Conservation (phyloP, 495 filamentous ascomycete species). For the Neurospora pannonica region DNA sequence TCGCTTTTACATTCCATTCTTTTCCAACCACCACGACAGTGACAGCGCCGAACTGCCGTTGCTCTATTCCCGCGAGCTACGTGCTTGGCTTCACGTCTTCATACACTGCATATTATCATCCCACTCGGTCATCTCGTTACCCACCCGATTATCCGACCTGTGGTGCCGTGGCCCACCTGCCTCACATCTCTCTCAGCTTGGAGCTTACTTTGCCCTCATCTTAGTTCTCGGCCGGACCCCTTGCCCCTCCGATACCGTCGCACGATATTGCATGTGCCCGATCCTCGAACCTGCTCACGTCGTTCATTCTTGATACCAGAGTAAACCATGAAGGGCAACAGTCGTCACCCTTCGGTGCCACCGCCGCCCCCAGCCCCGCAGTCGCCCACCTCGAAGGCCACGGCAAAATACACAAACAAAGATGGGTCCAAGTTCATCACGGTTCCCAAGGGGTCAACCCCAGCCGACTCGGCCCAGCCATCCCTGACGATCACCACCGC, state of each 20-base stretch:
- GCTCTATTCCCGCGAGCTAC: neutral
- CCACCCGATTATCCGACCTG: neutral
- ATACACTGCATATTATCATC: neutral
- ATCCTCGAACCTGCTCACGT: neutral
- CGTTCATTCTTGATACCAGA: neutral
- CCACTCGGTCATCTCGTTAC: neutral
- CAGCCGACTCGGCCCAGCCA: slow-evolving; percentile 41
- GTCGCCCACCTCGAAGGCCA: slow-evolving; percentile 34
- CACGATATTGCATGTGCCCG: neutral
- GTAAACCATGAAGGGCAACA: slow-evolving; percentile 42
- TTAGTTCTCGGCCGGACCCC: neutral
- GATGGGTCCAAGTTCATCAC: slow-evolving; percentile 61
- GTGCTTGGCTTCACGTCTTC: neutral
- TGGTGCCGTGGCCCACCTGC: neutral
- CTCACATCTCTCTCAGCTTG: neutral
- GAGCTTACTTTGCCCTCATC: neutral
- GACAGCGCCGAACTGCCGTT: neutral
- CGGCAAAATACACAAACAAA: slow-evolving; percentile 54
- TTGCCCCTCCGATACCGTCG: neutral
- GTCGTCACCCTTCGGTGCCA: slow-evolving; percentile 33
- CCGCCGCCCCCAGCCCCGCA: slow-evolving; percentile 22
- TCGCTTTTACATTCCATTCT: neutral
- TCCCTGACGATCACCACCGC: slow-evolving; percentile 34
- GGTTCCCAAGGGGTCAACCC: slow-evolving; percentile 47
- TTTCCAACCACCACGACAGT: neutral